A percentile compares a stretch with the other conserved stretches of the same genome.
phyloP scores from a whole-genome alignment of 192 early-diverging fungal genomes.

The Pecoramyces ruminantium region DNA sequence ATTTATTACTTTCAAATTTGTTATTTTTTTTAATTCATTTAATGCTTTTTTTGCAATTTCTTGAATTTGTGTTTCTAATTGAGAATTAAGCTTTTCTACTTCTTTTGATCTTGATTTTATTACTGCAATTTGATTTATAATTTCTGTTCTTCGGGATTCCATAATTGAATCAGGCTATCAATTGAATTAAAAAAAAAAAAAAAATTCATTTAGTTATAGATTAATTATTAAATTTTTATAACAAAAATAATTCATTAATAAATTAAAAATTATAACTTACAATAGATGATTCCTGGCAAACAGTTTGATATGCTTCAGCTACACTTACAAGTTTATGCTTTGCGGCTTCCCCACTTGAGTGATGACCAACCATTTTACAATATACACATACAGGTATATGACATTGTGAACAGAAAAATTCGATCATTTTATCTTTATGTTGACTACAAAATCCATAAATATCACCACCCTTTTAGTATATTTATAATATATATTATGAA shows the following conservation, averaged over 20 bases:
- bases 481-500: too few relatives aligned
- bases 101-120: slow-evolving; percentile 31
- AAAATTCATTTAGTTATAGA: too few relatives aligned
- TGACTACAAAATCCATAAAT: slow-evolving; percentile 38
- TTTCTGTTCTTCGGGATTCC: slow-evolving; percentile 20
- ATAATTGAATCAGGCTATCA: slow-evolving; percentile 25
- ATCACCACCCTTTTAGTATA: slow-evolving; percentile 17
- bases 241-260: background rate
- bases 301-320: slow-evolving; percentile 27
- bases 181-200: too few relatives aligned
- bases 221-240: too few relatives aligned
- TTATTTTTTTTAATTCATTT: slow-evolving; percentile 19
- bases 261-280: slow-evolving; percentile 8
- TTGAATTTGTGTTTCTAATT: slow-evolving; percentile 25
- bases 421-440: slow-evolving; percentile 31
- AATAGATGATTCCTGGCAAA: slow-evolving; percentile 26
- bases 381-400: slow-evolving; percentile 41
- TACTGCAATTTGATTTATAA: slow-evolving; percentile 26
- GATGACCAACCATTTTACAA: slow-evolving; percentile 46
- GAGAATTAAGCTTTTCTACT: slow-evolving; percentile 26
- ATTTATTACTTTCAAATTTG: slow-evolving; percentile 16
- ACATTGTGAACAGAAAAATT: slow-evolving; percentile 47
- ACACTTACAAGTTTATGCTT: slow-evolving; percentile 38
- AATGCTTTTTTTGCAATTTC: slow-evolving; percentile 30
- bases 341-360: slow-evolving; percentile 32